Evolutionary conservation across 208 protist species (phyloP).

Genomic region (Acanthamoeba castellanii): DNA sequence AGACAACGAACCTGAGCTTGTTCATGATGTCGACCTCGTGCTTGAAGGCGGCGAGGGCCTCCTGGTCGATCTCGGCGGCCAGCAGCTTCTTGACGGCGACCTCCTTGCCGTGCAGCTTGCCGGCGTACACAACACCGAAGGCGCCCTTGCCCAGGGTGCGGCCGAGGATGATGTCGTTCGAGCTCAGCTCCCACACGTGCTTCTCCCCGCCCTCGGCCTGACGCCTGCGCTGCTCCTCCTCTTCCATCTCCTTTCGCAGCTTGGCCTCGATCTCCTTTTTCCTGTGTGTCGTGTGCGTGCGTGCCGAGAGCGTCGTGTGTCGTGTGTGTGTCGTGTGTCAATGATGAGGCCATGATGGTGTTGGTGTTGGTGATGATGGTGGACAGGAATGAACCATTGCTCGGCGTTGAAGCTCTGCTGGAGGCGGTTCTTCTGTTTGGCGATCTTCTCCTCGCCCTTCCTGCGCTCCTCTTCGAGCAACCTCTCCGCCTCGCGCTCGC

Average conservation of each 20-base stretch:
- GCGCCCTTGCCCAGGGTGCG: conserved; percentile 29
- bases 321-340: neutral
- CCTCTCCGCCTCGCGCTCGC: neutral
- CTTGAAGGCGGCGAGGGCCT: conserved; percentile 50
- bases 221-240: neutral
- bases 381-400: neutral
- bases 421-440: neutral
- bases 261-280: conserved; percentile 52
- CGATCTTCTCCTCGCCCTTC: neutral
- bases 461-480: conserved; percentile 14
- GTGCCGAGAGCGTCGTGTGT: too few relatives aligned
- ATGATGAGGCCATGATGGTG: too few relatives aligned
- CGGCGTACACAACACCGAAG: conserved; percentile 61
- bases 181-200: conserved; percentile 59
- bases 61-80: conserved; percentile 54
- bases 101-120: conserved; percentile 68
- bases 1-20: conserved; percentile 26
- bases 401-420: conserved; percentile 45
- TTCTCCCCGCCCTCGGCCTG: conserved; percentile 1
- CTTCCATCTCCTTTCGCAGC: conserved; percentile 9
- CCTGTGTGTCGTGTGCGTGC: neutral
- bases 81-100: conserved; percentile 68
- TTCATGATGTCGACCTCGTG: conserved; percentile 72
- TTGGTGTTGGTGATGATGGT: too few relatives aligned
- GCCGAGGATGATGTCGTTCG: conserved; percentile 50